Evolutionary conservation across 2,329 filamentous ascomycete genomes (phyloP).

Genomic region (Laburnicola sp.): DNA sequence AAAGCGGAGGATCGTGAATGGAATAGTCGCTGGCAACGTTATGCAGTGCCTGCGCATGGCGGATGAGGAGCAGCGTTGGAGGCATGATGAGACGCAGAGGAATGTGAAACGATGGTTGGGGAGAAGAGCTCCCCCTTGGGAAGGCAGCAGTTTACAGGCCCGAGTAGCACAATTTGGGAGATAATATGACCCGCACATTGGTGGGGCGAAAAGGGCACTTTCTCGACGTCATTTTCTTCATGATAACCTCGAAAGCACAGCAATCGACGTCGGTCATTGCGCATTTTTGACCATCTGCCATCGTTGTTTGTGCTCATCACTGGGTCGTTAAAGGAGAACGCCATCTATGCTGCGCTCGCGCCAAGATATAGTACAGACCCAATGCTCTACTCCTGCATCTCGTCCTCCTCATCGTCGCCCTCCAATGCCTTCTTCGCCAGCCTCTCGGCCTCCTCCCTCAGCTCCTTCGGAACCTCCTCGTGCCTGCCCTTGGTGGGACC

Average conservation of each 20-base stretch:
- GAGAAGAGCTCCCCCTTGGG: not conserved
- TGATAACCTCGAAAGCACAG: not conserved
- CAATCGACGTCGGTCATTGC: not conserved
- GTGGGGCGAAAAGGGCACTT: not conserved
- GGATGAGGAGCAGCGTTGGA: constrained; percentile 51
- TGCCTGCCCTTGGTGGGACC: constrained; percentile 93
- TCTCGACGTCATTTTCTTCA: constrained; percentile 1
- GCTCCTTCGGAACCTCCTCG: constrained; percentile 86
- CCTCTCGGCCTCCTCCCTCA: constrained; percentile 89
- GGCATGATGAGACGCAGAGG: constrained; percentile 36
- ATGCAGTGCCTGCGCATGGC: constrained; percentile 52
- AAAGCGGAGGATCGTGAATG: constrained; percentile 48
- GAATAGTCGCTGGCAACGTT: constrained; percentile 48
- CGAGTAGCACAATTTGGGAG: not conserved
- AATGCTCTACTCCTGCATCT: constrained; percentile 79
- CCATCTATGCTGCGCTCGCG: constrained; percentile 32
- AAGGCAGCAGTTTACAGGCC: too few species aligned
- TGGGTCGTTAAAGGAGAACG: constrained; percentile 32
- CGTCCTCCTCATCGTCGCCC: constrained; percentile 79
- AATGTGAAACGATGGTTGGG: not conserved
- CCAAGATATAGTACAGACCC: constrained; percentile 20
- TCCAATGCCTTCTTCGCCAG: constrained; percentile 89
- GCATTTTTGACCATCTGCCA: not conserved
- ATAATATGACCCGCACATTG: not conserved
- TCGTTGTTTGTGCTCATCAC: constrained; percentile 11